A percentile compares a stretch with the other conserved stretches of the same genome.
These are phyloP conservation scores for Micromonas commoda DNA, from an alignment of 139 green algal species.

Conservation along the genomic window DNA sequence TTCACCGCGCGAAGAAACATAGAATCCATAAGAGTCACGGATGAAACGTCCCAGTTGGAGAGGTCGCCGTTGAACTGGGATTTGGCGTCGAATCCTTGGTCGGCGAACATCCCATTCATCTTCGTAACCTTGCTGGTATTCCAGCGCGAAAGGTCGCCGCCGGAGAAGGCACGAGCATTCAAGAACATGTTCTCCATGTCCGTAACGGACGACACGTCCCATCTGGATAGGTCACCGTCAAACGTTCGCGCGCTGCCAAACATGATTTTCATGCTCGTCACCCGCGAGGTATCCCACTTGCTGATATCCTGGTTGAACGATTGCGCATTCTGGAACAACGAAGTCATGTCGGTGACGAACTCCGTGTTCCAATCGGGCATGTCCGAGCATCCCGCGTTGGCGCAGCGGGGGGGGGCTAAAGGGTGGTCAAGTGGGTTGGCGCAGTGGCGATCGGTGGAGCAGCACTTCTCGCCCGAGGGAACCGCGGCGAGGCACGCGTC, in stretches of 20 bases:
- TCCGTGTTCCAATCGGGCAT: slow-evolving; percentile 4
- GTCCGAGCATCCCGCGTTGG: too few species aligned
- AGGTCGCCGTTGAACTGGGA: neutral
- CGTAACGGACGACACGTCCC: neutral
- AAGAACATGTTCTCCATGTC: neutral
- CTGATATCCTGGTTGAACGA: slow-evolving; percentile 24
- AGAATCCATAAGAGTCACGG: neutral
- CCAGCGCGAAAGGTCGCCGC: neutral
- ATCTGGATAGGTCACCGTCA: neutral
- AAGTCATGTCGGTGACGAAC: slow-evolving; percentile 17
- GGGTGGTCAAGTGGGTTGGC: too few species aligned
- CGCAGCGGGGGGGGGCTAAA: too few species aligned
- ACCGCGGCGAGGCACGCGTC: too few species aligned
- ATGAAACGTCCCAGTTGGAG: neutral
- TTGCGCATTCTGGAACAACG: slow-evolving; percentile 8
- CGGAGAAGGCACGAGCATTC: neutral
- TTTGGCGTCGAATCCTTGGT: too few species aligned
- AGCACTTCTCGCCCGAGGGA: too few species aligned
- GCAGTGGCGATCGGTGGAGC: too few species aligned
- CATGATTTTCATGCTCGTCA: slow-evolving; percentile 28
- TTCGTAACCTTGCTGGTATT: neutral
- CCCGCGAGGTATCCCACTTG: slow-evolving; percentile 6
- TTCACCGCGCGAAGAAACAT: too few species aligned
- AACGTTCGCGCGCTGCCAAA: slow-evolving; percentile 7
- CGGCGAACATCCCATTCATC: neutral